phyloP scores from a whole-genome alignment of 768 basidiomycete species.

The Gloeophyllum trabeum region DNA sequence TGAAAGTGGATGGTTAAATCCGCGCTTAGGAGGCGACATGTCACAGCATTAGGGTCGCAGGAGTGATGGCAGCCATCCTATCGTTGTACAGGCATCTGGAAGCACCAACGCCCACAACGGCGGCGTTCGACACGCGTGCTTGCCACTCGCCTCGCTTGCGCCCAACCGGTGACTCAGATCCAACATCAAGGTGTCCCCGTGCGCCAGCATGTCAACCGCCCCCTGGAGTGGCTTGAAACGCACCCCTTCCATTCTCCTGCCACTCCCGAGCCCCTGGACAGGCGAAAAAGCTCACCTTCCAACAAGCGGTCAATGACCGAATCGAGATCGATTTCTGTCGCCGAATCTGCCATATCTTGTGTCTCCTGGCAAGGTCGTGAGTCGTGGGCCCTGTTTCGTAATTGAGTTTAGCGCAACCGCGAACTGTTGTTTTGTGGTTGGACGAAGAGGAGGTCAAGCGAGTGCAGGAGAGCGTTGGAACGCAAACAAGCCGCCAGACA shows the following conservation, averaged over 20 bases:
- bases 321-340: constrained; percentile 96
- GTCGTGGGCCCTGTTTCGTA: background rate
- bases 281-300: constrained; percentile 65
- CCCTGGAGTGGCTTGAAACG: background rate
- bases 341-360: constrained; percentile 57
- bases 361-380: background rate
- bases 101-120: too few relatives aligned
- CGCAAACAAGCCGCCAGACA: too few relatives aligned
- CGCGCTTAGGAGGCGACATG: background rate
- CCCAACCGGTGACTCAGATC: too few relatives aligned
- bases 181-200: background rate
- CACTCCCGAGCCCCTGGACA: background rate
- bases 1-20: constrained; percentile 19
- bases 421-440: constrained; percentile 5
- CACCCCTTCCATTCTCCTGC: background rate
- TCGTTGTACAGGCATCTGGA: too few relatives aligned
- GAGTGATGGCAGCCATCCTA: too few relatives aligned
- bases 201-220: too few relatives aligned
- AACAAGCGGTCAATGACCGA: constrained; percentile 97
- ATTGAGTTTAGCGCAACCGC: constrained; percentile 8
- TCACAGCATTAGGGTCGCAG: too few relatives aligned
- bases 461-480: background rate
- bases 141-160: too few relatives aligned
- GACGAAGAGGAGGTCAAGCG: constrained; percentile 7
- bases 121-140: too few relatives aligned